Evolutionary conservation across 164 flowering plant genomes (phyloP).

Genomic region (Berberis thunbergii): DNA sequence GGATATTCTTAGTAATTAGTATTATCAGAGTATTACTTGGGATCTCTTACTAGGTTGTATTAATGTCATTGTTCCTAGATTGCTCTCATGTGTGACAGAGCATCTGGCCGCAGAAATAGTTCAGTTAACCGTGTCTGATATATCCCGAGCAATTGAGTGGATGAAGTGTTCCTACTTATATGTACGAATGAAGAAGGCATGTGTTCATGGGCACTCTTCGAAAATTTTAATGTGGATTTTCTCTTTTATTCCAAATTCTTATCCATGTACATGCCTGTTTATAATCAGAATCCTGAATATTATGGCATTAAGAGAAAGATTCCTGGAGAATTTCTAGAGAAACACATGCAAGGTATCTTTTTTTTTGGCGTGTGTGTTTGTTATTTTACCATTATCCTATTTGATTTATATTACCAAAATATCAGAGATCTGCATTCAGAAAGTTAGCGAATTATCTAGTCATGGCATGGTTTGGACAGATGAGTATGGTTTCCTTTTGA

Average conservation of each 20-base stretch:
- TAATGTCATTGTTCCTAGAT: conserved; percentile 28
- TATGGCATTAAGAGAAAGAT: conserved; percentile 63
- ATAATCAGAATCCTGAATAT: conserved; percentile 66
- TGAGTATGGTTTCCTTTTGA: conserved; percentile 89
- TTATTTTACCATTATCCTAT: background rate
- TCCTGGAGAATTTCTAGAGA: conserved; percentile 51
- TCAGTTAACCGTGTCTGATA: conserved; percentile 77
- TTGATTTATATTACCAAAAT: conserved; percentile 10
- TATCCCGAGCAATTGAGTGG: conserved; percentile 91
- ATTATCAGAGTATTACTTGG: background rate
- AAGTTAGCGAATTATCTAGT: conserved; percentile 62
- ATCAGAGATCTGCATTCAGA: conserved; percentile 78
- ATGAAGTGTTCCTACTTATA: conserved; percentile 90
- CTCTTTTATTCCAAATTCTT: conserved; percentile 2
- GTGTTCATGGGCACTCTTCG: conserved; percentile 12
- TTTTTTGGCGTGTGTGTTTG: background rate
- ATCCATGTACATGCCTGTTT: conserved; percentile 14
- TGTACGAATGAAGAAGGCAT: conserved; percentile 89
- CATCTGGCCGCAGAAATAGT: conserved; percentile 98
- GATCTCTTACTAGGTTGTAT: conserved; percentile 4
- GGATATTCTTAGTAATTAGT: background rate
- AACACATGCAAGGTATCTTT: conserved; percentile 67
- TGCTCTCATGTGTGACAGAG: conserved; percentile 84
- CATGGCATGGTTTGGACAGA: conserved; percentile 92
- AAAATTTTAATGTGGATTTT: conserved; percentile 1